A percentile compares a stretch with the other conserved stretches of the same genome.
phyloP scores from a whole-genome alignment of 345 rosid species.

The Aurinia saxatilis region DNA sequence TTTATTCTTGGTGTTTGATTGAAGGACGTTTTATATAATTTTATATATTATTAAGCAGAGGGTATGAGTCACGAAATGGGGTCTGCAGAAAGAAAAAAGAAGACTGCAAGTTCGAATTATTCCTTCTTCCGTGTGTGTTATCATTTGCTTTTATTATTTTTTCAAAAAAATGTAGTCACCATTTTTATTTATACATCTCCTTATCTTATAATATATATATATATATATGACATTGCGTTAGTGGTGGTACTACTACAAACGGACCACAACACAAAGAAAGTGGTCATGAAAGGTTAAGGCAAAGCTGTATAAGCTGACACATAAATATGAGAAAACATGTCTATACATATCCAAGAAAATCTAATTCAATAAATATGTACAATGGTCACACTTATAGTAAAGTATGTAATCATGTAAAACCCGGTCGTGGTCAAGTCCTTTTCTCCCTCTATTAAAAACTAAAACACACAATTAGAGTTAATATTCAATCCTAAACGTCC shows the following conservation, averaged over 20 bases:
- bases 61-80: conserved; percentile 28
- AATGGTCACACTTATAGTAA: conserved; percentile 18
- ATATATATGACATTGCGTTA: neutral
- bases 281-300: conserved; percentile 14
- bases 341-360: conserved; percentile 19
- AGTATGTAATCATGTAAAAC: conserved; percentile 22
- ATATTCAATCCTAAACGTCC: neutral
- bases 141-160: conserved; percentile 41
- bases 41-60: too few species aligned
- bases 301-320: conserved; percentile 28
- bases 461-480: too few species aligned
- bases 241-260: neutral
- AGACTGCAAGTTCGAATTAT: conserved; percentile 74
- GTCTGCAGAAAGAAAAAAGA: conserved; percentile 40
- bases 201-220: neutral
- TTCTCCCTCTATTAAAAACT: conserved; percentile 16
- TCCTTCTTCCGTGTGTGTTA: conserved; percentile 58
- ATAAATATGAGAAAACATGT: neutral
- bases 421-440: conserved; percentile 20
- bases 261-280: conserved; percentile 32
- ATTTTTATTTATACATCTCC: neutral
- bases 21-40: too few species aligned
- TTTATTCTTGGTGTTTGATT: too few species aligned
- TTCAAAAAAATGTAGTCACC: conserved; percentile 9
- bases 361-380: conserved; percentile 15